Percentiles rank a stretch among this genome's conserved stretches.
These are phyloP conservation scores for Lecanicillium sp. DNA, from an alignment of 2,329 filamentous ascomycete genomes.

Conservation along the genomic window DNA sequence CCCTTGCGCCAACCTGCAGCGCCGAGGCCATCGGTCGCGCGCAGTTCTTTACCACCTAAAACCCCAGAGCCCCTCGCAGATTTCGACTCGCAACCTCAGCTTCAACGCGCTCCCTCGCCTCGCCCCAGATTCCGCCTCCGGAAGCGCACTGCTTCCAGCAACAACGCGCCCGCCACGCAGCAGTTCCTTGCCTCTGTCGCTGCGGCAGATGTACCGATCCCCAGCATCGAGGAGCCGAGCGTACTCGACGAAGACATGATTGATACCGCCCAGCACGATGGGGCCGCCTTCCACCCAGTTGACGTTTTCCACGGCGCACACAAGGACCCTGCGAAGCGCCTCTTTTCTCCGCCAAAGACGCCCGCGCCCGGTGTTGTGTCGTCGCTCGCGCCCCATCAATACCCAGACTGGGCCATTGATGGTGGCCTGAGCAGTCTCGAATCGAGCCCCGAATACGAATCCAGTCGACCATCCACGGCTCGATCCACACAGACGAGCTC, in stretches of 20 bases:
- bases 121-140: slow-evolving; percentile 48
- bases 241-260: slow-evolving; percentile 37
- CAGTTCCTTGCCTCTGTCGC: slow-evolving; percentile 62
- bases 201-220: slow-evolving; percentile 56
- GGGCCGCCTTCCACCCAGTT: slow-evolving; percentile 25
- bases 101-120: slow-evolving; percentile 24
- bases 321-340: slow-evolving; percentile 28
- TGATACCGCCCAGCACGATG: slow-evolving; percentile 22
- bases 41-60: slow-evolving; percentile 31
- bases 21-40: slow-evolving; percentile 35
- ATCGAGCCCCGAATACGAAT: slow-evolving; percentile 51
- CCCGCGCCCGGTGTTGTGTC: slow-evolving; percentile 41
- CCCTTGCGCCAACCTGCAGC: slow-evolving; percentile 37
- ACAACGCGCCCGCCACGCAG: slow-evolving; percentile 48
- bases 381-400: slow-evolving; percentile 37
- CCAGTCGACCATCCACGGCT: slow-evolving; percentile 52
- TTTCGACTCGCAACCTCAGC: slow-evolving; percentile 28
- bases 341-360: slow-evolving; percentile 51
- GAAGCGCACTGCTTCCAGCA: slow-evolving; percentile 44
- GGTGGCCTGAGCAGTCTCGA: slow-evolving; percentile 49
- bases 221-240: slow-evolving; percentile 54
- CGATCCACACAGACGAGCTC: slow-evolving; percentile 51
- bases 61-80: slow-evolving; percentile 44
- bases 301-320: slow-evolving; percentile 17
- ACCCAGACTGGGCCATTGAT: slow-evolving; percentile 52